Evolutionary conservation across 495 filamentous ascomycete species (phyloP), one percentile per base, ranked within the genome.

Genomic region (Hypoxylon intermedium): DNA sequence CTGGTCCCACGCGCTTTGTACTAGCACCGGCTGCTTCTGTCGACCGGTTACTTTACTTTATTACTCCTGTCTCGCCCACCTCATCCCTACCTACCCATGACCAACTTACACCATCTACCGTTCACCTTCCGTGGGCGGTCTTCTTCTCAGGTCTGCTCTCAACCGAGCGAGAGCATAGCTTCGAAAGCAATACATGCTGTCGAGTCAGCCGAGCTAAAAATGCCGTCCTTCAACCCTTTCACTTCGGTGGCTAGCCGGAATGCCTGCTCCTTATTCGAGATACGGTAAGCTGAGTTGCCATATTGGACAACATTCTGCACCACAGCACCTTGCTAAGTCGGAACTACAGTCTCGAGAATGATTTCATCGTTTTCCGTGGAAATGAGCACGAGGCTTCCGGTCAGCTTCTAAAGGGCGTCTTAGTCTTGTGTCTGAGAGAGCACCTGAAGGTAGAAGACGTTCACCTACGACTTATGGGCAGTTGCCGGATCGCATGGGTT

Each of bases 281-380:
- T 84, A 50, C 78, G 82, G 82, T 84, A 69, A 64, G 79, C 65
- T 19, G 15, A 60, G 20, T 36, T 40, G 18, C 48, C 34, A 52
- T 12, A 48, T 36, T 19, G 16, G 36, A 9, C 2, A 20, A 36
- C 38, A 41, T n/a, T 11, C 18, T 24, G 16, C 44, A 37, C n/a
- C 23, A 58, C 38, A 30, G 36, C 40, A 19, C 21, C n/a, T 53
- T 63, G 42, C 37, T 66, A 57, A 67, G 38, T 59, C 44, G 48
- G 34, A 11, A 13, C 16, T 38, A 18, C 63, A 95, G 91, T 16
- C 82, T 92, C 51, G 89, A 93, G 16, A 84, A 90, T 56, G 87
- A 90, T 57, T 87, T 92, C 34, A 81, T 93, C 49, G 84, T 94
- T 9, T 86, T 96, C 34, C 87, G 90, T 16, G 91, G 91, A 36